Evolutionary conservation across 257 asterid species (phyloP), one percentile per base, ranked within the genome.

Genomic region (Leptodermis oblonga): DNA sequence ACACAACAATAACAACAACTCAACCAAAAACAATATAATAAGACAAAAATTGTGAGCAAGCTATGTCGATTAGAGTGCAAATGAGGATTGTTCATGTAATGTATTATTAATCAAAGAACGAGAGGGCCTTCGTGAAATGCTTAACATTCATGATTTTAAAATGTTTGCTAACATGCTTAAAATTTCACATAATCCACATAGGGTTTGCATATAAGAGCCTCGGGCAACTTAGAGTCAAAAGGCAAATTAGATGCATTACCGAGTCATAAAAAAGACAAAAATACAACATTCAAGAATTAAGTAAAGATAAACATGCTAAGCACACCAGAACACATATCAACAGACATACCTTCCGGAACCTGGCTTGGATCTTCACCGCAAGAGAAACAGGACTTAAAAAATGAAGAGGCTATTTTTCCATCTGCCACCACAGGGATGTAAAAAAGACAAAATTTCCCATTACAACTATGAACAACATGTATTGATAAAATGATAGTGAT

Each of bases 351-450:
- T 82, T 83, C 90, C 75, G 79, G 94, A 78, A 84, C 82, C 80
- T 80, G 88, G 77, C 84, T 86, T 74, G 97, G 96, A 83, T 94
- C 96, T 28, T 81, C 84, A 69, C 97, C 96, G 61, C 97, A 94
- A 58, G 97, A 90, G 76, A 94, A 89, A 80, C 97, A 90, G 54
- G 94, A 85, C 77, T 78, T 94, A 59, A 89, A 74, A 46, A 94
- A 78, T 53, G 80, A 77, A 17, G 83, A 77, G 46, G 83, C 39
- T 73, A 78, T 72, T 56, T 83, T 80, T 51, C 87, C 95, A 77
- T 90, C 99, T 91, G 88, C 70, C 81, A 80, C 66, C 66, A 34
- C 45, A 61, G 9, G 45, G 22, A 9, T 1, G 46, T 4, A 18
- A 31, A 63, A 74, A 74, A 31, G 48, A 65, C n/a, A 33, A 48